phyloP scores from a whole-genome alignment of 2,329 filamentous ascomycete genomes.

The Pseudogymnoascus sp. region DNA sequence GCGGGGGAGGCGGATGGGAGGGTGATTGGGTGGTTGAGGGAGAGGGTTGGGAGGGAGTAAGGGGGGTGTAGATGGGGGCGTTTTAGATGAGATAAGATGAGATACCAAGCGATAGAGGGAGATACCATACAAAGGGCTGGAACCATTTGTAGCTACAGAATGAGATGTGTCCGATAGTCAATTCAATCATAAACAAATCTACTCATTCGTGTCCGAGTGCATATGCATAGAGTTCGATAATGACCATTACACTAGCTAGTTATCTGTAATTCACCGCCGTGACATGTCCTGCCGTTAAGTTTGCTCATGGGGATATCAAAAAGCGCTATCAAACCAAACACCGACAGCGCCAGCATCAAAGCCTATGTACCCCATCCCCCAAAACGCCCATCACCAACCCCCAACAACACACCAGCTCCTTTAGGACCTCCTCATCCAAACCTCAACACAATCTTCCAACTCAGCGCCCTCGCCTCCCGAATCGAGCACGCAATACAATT shows the following conservation, averaged over 20 bases:
- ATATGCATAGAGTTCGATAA: background rate
- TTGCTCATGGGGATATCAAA: conserved; percentile 6
- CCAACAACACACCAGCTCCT: background rate
- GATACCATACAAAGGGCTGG: background rate
- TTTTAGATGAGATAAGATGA: background rate
- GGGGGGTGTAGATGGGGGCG: background rate
- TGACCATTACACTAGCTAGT: background rate
- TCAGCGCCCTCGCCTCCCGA: conserved; percentile 62
- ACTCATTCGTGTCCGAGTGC: background rate
- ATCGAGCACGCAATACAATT: conserved; percentile 68
- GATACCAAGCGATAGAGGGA: background rate
- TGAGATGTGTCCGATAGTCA: background rate
- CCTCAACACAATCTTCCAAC: conserved; percentile 46
- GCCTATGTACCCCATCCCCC: background rate
- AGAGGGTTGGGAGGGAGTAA: conserved; percentile 27
- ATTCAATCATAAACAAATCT: background rate
- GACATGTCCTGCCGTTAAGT: background rate
- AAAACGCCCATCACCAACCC: background rate
- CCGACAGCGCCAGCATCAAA: background rate
- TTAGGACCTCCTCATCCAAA: conserved; percentile 10
- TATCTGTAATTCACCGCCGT: background rate
- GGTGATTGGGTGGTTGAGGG: conserved; percentile 35
- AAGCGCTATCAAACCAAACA: background rate
- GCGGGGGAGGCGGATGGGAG: conserved; percentile 34
- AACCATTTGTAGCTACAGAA: background rate